A percentile compares a stretch with the other conserved stretches of the same genome.
Evolutionary conservation across 2,329 filamentous ascomycete species (phyloP).

Genomic region (Hypocreales sp.): DNA sequence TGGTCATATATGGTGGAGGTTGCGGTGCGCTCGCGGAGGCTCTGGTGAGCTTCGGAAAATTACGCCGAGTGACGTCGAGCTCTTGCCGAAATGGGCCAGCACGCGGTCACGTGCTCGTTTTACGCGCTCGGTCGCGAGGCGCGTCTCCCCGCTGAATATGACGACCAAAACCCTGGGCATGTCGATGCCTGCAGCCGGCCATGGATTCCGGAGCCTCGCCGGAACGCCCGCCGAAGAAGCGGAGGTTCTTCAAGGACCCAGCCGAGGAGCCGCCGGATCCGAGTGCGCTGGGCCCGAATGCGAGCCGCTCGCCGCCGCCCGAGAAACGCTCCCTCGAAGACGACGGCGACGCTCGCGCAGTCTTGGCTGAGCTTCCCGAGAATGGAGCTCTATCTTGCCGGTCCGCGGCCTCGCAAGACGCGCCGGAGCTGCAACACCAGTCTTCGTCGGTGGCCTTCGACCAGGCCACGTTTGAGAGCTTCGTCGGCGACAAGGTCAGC

Average conservation of each 20-base stretch:
- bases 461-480: slow-evolving; percentile 38
- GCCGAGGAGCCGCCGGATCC: slow-evolving; percentile 14
- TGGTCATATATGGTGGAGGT: too few relatives aligned
- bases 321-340: slow-evolving; percentile 12
- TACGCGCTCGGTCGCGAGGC: slow-evolving; percentile 11
- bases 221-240: slow-evolving; percentile 29
- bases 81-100: neutral
- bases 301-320: slow-evolving; percentile 9
- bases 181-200: slow-evolving; percentile 3
- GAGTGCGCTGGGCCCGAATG: slow-evolving; percentile 5
- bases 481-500: slow-evolving; percentile 42
- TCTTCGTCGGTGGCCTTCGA: slow-evolving; percentile 31
- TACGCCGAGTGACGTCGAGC: slow-evolving; percentile 13
- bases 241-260: slow-evolving; percentile 20
- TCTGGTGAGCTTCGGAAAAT: too few relatives aligned
- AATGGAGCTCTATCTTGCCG: slow-evolving; percentile 2
- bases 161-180: too few relatives aligned
- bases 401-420: slow-evolving; percentile 4
- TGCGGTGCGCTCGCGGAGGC: too few relatives aligned
- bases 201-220: slow-evolving; percentile 24
- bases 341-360: slow-evolving; percentile 4
- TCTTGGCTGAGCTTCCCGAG: slow-evolving; percentile 5
- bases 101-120: slow-evolving; percentile 27
- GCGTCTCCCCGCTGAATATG: slow-evolving; percentile 23
- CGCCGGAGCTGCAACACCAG: slow-evolving; percentile 7